A percentile compares a stretch with the other conserved stretches of the same genome.
Evolutionary conservation across 2,329 filamentous ascomycete species (phyloP).

Genomic region (Monilinia aucupariae): DNA sequence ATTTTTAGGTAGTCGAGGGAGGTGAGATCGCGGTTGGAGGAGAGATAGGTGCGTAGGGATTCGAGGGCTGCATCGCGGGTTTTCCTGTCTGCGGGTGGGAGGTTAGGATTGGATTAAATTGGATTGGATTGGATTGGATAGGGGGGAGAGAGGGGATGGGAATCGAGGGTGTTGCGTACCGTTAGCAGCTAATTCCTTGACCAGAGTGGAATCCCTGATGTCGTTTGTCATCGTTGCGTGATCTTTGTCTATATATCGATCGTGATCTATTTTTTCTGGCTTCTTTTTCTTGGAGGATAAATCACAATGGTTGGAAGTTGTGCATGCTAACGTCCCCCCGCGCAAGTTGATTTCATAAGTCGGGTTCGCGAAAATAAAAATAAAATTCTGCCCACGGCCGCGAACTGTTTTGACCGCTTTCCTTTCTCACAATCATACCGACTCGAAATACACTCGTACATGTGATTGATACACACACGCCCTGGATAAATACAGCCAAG

Average conservation of each 20-base stretch:
- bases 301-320: no score
- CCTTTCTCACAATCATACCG: no score
- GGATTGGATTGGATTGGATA: neutral
- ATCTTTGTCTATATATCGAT: no score
- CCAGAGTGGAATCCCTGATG: conserved; percentile 35
- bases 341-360: neutral
- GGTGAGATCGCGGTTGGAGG: conserved; percentile 51
- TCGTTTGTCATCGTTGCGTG: conserved; percentile 26
- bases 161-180: conserved; percentile 23
- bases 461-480: neutral
- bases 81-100: conserved; percentile 57
- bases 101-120: neutral
- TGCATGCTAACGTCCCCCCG: neutral
- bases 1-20: conserved; percentile 75
- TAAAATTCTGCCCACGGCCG: neutral
- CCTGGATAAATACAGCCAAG: neutral
- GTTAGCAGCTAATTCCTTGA: conserved; percentile 37
- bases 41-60: conserved; percentile 73
- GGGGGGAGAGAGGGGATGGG: neutral
- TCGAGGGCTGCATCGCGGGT: conserved; percentile 71
- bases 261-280: no score
- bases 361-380: conserved; percentile 13
- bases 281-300: no score
- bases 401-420: neutral
- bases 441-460: no score